These are phyloP conservation scores for Salvia hispanica DNA, from an alignment of 257 asterid genomes.

Conservation along the genomic window DNA sequence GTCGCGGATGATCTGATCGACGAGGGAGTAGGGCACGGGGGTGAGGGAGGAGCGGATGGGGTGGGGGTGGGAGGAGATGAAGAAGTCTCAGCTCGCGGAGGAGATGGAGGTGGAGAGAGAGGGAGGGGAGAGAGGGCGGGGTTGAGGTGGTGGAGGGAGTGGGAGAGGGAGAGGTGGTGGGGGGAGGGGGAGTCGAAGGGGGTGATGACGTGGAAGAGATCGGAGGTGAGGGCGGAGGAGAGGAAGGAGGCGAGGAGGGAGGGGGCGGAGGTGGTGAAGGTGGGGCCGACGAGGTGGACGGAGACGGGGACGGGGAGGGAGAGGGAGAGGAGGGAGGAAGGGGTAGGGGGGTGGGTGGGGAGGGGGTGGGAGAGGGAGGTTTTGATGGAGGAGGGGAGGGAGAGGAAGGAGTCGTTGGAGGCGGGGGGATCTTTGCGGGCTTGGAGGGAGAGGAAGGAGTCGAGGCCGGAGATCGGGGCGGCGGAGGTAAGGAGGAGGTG, in stretches of 20 bases:
- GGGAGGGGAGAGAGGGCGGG: conserved; percentile 46
- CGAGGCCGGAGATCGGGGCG: conserved; percentile 68
- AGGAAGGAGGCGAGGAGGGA: conserved; percentile 64
- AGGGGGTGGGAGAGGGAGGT: conserved; percentile 50
- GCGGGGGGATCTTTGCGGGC: conserved; percentile 69
- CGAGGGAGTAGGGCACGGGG: conserved; percentile 54
- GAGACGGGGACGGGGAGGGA: conserved; percentile 65
- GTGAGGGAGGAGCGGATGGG: conserved; percentile 63
- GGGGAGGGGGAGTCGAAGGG: conserved; percentile 44
- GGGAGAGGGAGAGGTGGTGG: conserved; percentile 61
- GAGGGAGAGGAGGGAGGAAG: conserved; percentile 65
- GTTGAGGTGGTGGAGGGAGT: conserved; percentile 75
- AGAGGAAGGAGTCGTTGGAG: conserved; percentile 60
- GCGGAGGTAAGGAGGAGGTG: conserved; percentile 29
- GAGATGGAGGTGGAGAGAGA: conserved; percentile 53
- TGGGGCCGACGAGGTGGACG: conserved; percentile 73
- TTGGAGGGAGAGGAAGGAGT: conserved; percentile 70
- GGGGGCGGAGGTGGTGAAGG: conserved; percentile 67
- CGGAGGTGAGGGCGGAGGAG: conserved; percentile 72
- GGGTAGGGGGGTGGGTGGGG: conserved; percentile 40
- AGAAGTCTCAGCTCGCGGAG: too few species aligned
- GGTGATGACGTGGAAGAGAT: conserved; percentile 85
- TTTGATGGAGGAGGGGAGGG: conserved; percentile 56
- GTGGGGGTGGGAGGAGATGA: too few species aligned
- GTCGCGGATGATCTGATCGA: conserved; percentile 58